Percentiles rank a stretch among this genome's conserved stretches.
These are phyloP conservation scores for Boletus reticuloceps DNA, from an alignment of 768 basidiomycete species.

Conservation along the genomic window DNA sequence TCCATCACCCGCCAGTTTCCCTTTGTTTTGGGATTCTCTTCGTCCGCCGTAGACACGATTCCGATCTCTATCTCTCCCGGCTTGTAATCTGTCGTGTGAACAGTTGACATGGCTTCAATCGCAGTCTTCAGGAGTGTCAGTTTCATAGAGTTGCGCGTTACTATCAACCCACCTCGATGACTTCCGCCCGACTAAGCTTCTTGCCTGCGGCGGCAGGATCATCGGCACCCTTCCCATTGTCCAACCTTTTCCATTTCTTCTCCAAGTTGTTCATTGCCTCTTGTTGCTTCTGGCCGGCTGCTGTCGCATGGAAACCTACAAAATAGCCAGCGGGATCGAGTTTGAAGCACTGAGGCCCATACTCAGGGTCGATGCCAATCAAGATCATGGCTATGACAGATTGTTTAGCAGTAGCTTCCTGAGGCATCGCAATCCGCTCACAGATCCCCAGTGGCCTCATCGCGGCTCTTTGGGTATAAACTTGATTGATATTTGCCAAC, in stretches of 20 bases:
- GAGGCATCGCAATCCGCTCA: slow-evolving; percentile 37
- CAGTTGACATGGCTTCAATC: slow-evolving; percentile 90
- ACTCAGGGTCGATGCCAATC: slow-evolving; percentile 88
- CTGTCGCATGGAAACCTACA: slow-evolving; percentile 96
- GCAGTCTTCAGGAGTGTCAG: slow-evolving; percentile 59
- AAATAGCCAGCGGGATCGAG: slow-evolving; percentile 99
- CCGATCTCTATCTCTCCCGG: slow-evolving; percentile 95
- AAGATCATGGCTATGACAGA: slow-evolving; percentile 80
- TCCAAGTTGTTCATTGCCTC: slow-evolving; percentile 98
- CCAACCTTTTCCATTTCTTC: slow-evolving; percentile 97
- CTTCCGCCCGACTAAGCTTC: slow-evolving; percentile 68
- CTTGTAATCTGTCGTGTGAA: slow-evolving; percentile 96
- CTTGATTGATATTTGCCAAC: slow-evolving; percentile 97
- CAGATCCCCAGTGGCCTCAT: slow-evolving; percentile 97
- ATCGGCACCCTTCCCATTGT: slow-evolving; percentile 73
- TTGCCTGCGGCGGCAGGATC: slow-evolving; percentile 75
- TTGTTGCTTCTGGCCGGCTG: slow-evolving; percentile 95
- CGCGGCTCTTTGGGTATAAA: slow-evolving; percentile 95
- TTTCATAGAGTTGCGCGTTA: neutral
- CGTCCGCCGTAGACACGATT: slow-evolving; percentile 74
- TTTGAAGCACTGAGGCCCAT: slow-evolving; percentile 96
- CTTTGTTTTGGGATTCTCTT: slow-evolving; percentile 68
- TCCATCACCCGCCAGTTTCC: slow-evolving; percentile 80
- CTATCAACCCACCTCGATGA: slow-evolving; percentile 73
- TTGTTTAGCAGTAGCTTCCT: neutral